Conservation (phyloP, 2,329 filamentous ascomycete genomes). For the Calonectria naviculata region DNA sequence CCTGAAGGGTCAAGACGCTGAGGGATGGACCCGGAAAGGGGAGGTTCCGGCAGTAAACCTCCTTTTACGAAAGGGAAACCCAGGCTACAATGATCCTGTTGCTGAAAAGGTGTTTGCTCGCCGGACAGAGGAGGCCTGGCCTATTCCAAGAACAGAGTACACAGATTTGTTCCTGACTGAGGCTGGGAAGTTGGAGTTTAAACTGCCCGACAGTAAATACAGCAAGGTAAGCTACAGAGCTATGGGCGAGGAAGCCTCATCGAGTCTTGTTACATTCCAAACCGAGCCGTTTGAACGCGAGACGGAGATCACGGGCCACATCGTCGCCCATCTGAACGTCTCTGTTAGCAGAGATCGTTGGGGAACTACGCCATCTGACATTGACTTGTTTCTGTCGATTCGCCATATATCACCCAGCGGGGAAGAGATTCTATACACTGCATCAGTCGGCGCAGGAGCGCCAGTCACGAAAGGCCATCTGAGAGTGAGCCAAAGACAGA, state of each 20-base stretch:
- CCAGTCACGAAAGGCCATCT: neutral
- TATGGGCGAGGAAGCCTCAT: constrained; percentile 63
- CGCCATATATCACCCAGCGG: constrained; percentile 65
- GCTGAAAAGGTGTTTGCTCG: constrained; percentile 65
- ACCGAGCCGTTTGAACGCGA: constrained; percentile 67
- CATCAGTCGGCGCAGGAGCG: neutral
- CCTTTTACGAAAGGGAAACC: constrained; percentile 71
- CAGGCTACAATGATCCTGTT: constrained; percentile 72
- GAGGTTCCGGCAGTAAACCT: constrained; percentile 69
- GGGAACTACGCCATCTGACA: constrained; percentile 54
- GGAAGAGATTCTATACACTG: constrained; percentile 26
- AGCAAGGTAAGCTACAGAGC: constrained; percentile 66
- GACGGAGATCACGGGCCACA: constrained; percentile 76
- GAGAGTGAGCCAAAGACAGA: neutral
- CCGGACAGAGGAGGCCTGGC: constrained; percentile 71
- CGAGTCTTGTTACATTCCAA: constrained; percentile 64
- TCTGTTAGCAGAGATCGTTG: constrained; percentile 66
- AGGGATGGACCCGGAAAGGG: constrained; percentile 65
- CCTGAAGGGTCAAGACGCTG: constrained; percentile 71
- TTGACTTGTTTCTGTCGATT: constrained; percentile 72
- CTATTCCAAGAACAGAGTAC: constrained; percentile 72
- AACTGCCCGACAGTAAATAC: neutral
- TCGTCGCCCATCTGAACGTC: constrained; percentile 71
- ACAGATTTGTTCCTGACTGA: constrained; percentile 68
- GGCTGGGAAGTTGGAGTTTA: neutral